Evolutionary conservation across 768 basidiomycete genomes (phyloP), one percentile per base, ranked within the genome.

Genomic region (Fibroporia radiculosa): DNA sequence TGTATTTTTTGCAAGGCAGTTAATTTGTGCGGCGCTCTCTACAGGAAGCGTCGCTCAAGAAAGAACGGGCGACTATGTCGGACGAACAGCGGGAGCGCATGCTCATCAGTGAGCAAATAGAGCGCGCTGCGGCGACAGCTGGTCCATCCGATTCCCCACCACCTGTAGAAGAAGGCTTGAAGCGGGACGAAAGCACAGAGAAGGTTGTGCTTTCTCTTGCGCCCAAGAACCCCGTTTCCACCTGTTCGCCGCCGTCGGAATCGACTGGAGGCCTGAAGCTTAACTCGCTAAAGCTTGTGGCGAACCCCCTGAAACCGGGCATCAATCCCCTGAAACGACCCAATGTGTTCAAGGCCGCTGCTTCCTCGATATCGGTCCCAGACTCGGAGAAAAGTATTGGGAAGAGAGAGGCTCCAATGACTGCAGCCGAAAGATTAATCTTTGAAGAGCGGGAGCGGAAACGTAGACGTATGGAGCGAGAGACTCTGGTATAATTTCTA

Each of bases 41-140:
- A 25, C 59, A 88, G 75, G 89, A 90, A 63, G 87, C 88, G 13
- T 82, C 79, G 18, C 56, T 84, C 70, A 95, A 97, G 72, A 92
- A 93, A 66, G 95, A 98, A 59, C 75, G 93, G 13, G 77, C 82
- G 19, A 89, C 89, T 20, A 83, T 81, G 62, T 93, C 90, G 18
- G 95, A 98, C 58, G 96, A 99, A 64, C 88, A 92, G 62, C 77
- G 96, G 32, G 95, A 98, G 64, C 81, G 96, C 13, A 67, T 78
- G 55, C 74, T 92, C 40, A 86, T 99, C 49, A 74, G 83, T 10
- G 93, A 96, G 55, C 95, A 99, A 66, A 98, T 99, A 44, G 90
- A 89, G 62, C 75, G 92, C 29, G 96, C 95, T 2, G 71, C 68
- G 6, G 68, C 66, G 14, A 79, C 81, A 47, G 66, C 52, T 13